Evolutionary conservation across 2,329 filamentous ascomycete species (phyloP).

Genomic region (Acrocalymma vagum): DNA sequence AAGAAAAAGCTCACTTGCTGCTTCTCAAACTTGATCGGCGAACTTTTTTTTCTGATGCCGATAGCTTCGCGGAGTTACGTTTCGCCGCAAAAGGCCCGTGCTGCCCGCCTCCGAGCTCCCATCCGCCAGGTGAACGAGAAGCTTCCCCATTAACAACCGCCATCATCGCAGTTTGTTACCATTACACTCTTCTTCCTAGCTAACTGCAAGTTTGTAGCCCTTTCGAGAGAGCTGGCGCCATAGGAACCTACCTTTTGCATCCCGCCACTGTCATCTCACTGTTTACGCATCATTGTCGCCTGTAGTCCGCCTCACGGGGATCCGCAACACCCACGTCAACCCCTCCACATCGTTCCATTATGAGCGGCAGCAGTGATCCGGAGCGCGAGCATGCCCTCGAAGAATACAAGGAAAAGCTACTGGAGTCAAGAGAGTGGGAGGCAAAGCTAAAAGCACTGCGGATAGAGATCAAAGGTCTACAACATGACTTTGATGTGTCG

Average conservation of each 20-base stretch:
- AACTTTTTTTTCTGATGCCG: slow-evolving; percentile 41
- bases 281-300: too few species aligned
- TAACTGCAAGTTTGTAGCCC: too few species aligned
- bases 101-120: slow-evolving; percentile 32
- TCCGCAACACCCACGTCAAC: slow-evolving; percentile 9
- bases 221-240: too few species aligned
- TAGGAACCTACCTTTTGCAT: too few species aligned
- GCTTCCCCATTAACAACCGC: slow-evolving; percentile 17
- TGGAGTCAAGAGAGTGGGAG: slow-evolving; percentile 98
- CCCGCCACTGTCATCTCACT: too few species aligned
- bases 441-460: slow-evolving; percentile 94
- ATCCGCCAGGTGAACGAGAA: slow-evolving; percentile 23
- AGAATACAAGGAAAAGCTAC: slow-evolving; percentile 63
- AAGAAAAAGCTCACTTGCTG: slow-evolving; percentile 7
- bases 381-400: slow-evolving; percentile 61
- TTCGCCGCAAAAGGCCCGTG: slow-evolving; percentile 23
- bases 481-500: slow-evolving; percentile 94
- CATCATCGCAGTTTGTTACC: too few species aligned
- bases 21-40: slow-evolving; percentile 30
- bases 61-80: slow-evolving; percentile 22
- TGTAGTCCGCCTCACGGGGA: too few species aligned
- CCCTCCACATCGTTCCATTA: slow-evolving; percentile 24
- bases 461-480: slow-evolving; percentile 93
- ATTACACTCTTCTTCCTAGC: too few species aligned
- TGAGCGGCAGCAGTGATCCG: slow-evolving; percentile 54